Base-by-base conservation (phyloP, 1,284 basidiomycete species). In the Moniliophthora roreri region DNA sequence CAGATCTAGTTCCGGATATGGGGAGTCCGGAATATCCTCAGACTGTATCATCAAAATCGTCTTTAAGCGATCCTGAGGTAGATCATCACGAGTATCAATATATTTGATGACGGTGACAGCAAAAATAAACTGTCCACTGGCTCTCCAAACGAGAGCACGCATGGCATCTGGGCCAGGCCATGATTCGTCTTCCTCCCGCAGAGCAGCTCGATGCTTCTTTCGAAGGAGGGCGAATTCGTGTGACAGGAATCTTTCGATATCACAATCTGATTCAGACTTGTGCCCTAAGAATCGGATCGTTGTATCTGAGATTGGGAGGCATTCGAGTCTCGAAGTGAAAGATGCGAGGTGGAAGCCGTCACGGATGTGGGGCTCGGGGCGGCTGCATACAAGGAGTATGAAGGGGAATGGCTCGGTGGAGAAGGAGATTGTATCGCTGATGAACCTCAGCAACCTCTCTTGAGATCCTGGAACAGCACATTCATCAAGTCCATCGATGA, bases 401-500 rank as follows among this genome's bases (percentile, higher is more conserved):
- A 46, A n/a, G n/a, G n/a, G n/a, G n/a, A 13, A 28, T n/a, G 44
- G 28, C 24, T n/a, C 6, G 24, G 7, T 15, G 44, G 4, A 13
- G 26, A 11, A 4, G 44, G 7, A 6, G 10, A 4, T 46, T 7
- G 1, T 13, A 46, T 46, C 24, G 18, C 28, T 16, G 13, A n/a
- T n/a, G n/a, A n/a, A n/a, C n/a, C n/a, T n/a, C n/a, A 46, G 24
- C 4, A 46, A 24, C 18, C 44, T 24, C 26, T 46, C 28, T 24
- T 46, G 44, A 4, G 44, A 46, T 4, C 9, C 9, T 18, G 28
- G 5, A 4, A 28, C 24, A 10, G 28, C 18, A 16, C 44, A 46
- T 15, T 46, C 44, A 24, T 46, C 44, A 32, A 46, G 24, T 4
- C 44, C 44, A 7, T 46, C 44, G 44, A 46, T 46, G 44, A 46